Conservation (phyloP, 2,329 filamentous ascomycete genomes). For the Microsporum canis region DNA sequence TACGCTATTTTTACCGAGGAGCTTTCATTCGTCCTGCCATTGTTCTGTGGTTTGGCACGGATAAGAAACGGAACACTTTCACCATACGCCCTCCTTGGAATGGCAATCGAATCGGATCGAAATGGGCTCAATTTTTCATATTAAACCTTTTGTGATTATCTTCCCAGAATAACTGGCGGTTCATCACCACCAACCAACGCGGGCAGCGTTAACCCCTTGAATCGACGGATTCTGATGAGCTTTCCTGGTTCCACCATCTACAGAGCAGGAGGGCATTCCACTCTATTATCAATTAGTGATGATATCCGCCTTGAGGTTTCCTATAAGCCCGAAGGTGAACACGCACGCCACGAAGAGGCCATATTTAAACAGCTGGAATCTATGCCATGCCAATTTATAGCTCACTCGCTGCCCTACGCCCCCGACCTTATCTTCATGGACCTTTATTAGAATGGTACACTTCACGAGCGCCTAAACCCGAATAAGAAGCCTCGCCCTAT, state of each 20-base stretch:
- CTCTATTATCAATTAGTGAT: neutral
- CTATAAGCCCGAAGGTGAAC: neutral
- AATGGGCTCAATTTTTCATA: neutral
- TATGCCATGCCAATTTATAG: neutral
- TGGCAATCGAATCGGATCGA: neutral
- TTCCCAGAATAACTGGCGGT: neutral
- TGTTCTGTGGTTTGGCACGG: neutral
- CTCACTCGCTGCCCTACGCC: neutral
- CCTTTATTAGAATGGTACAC: neutral
- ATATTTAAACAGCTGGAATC: neutral
- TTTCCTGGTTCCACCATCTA: neutral
- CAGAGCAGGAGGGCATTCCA: neutral
- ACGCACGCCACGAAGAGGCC: neutral
- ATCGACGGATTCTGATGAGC: neutral
- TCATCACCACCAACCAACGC: neutral
- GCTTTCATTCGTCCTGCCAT: neutral
- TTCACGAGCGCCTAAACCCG: neutral
- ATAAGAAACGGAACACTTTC: neutral
- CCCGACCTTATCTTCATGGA: neutral
- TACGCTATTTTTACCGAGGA: neutral
- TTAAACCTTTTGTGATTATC: too few species aligned
- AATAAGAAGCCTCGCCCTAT: neutral
- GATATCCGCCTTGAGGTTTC: neutral
- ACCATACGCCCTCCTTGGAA: neutral
- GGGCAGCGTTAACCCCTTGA: neutral